phyloP scores from a whole-genome alignment of 306 rosid genomes.

The Rosa chinensis region DNA sequence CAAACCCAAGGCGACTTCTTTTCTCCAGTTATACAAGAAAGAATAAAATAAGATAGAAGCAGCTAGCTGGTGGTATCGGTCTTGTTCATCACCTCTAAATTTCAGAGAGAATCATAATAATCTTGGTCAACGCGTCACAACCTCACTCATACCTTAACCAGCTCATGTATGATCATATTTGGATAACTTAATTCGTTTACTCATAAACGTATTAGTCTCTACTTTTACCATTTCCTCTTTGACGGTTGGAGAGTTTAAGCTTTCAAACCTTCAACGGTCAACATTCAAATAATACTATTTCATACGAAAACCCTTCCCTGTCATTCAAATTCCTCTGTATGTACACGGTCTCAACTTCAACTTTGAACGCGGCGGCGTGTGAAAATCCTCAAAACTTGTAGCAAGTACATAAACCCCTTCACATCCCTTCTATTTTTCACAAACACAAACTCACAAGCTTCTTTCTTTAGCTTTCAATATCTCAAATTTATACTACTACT shows the following conservation, averaged over 20 bases:
- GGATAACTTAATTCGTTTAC: constrained; percentile 2
- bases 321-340: neutral
- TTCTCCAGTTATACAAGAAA: neutral
- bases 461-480: constrained; percentile 8
- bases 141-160: constrained; percentile 1
- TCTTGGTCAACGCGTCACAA: constrained; percentile 16
- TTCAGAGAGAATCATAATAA: neutral
- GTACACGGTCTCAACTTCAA: constrained; percentile 36
- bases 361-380: constrained; percentile 41
- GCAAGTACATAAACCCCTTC: constrained; percentile 3
- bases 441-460: constrained; percentile 1
- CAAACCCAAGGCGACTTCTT: neutral
- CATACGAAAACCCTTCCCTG: neutral
- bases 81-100: neutral
- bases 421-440: constrained; percentile 7
- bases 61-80: neutral
- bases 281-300: constrained; percentile 47
- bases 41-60: neutral
- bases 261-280: constrained; percentile 65
- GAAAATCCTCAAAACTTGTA: constrained; percentile 2
- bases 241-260: constrained; percentile 36
- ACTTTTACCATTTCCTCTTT: constrained; percentile 51
- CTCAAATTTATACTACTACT: neutral
- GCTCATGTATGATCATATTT: neutral
- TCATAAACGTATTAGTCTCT: neutral